phyloP scores from a whole-genome alignment of 192 early-diverging fungal species.

The Lunasporangiospora selenospora region DNA sequence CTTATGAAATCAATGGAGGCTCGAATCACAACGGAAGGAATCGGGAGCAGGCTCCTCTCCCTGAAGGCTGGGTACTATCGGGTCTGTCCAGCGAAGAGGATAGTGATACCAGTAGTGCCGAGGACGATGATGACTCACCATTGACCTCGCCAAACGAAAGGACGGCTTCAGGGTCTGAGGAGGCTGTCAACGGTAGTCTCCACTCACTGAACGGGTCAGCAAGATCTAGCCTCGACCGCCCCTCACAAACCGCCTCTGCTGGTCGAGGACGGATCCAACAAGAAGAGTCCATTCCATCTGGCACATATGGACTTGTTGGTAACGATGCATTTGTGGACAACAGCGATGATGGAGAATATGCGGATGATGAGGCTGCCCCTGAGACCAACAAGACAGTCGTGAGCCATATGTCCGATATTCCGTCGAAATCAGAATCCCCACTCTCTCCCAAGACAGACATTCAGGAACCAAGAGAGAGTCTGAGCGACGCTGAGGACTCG shows the following conservation, averaged over 20 bases:
- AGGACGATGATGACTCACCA: slow-evolving; percentile 31
- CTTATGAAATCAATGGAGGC: background rate
- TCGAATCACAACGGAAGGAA: slow-evolving; percentile 6
- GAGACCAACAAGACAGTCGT: slow-evolving; percentile 3
- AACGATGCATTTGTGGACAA: slow-evolving; percentile 30
- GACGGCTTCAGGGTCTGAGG: too few relatives aligned
- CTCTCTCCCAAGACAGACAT: background rate
- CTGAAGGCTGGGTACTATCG: slow-evolving; percentile 28
- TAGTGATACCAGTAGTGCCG: slow-evolving; percentile 1
- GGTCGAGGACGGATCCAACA: slow-evolving; percentile 6
- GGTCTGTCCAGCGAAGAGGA: slow-evolving; percentile 7
- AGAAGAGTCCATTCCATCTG: background rate
- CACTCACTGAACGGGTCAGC: too few relatives aligned
- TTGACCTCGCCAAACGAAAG: too few relatives aligned
- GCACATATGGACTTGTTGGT: slow-evolving; percentile 26
- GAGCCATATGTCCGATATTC: too few relatives aligned
- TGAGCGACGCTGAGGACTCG: slow-evolving; percentile 43
- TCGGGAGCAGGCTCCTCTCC: slow-evolving; percentile 23
- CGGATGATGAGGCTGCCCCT: slow-evolving; percentile 4
- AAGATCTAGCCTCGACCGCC: too few relatives aligned
- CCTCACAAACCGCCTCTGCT: slow-evolving; percentile 15
- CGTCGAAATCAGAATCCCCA: background rate
- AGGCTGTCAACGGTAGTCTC: too few relatives aligned
- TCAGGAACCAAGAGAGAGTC: background rate
- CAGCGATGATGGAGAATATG: too few relatives aligned